phyloP scores from a whole-genome alignment of 169 alveolate genomes.

The Babesia bovis region DNA sequence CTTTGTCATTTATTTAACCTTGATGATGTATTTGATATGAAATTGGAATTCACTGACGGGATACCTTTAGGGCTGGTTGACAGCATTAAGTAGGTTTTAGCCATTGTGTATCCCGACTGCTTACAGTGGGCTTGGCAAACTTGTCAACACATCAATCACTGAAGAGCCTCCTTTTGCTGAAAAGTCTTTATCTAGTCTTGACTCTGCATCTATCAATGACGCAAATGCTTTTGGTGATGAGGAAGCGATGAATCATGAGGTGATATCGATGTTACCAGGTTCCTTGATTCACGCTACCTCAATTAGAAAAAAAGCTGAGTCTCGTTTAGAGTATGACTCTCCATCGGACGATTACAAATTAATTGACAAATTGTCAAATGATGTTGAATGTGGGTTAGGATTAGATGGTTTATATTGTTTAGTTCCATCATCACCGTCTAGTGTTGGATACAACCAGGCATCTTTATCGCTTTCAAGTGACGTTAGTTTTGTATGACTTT shows the following conservation, averaged over 20 bases:
- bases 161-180: background rate
- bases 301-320: constrained; percentile 5
- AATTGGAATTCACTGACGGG: background rate
- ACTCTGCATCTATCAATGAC: background rate
- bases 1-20: background rate
- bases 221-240: constrained; percentile 1
- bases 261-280: background rate
- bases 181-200: background rate
- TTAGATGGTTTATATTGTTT: background rate
- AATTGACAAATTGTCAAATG: constrained; percentile 5
- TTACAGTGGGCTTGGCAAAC: constrained; percentile 1
- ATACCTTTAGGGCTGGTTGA: background rate
- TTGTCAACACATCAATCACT: background rate
- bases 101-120: no score
- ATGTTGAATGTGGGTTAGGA: constrained; percentile 12
- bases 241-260: background rate
- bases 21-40: constrained; percentile 7
- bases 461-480: constrained; percentile 24
- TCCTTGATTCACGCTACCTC: constrained; percentile 1
- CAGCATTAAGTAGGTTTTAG: background rate
- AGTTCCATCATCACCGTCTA: constrained; percentile 20
- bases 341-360: constrained; percentile 13
- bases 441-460: constrained; percentile 13
- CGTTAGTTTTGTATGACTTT: background rate
- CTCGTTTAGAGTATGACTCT: background rate